Percentiles rank a stretch among this genome's conserved stretches.
These are phyloP conservation scores for Stemphylium lycopersici DNA, from an alignment of 2,329 filamentous ascomycete genomes.

Conservation along the genomic window DNA sequence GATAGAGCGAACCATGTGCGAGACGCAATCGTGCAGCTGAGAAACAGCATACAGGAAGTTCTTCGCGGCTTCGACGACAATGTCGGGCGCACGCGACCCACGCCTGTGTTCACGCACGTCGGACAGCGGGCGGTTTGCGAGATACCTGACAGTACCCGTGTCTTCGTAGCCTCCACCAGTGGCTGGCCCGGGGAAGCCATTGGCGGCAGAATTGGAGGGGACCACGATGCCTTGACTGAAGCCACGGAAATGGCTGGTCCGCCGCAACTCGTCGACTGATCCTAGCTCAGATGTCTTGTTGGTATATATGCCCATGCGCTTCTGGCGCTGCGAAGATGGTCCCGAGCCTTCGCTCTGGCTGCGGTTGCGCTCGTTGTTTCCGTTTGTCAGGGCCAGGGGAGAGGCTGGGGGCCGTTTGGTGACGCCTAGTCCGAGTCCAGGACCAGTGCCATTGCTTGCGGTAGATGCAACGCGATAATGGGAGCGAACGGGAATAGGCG, in stretches of 20 bases:
- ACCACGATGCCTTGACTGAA: constrained; percentile 63
- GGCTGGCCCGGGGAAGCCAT: constrained; percentile 41
- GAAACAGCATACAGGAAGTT: constrained; percentile 62
- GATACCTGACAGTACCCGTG: constrained; percentile 40
- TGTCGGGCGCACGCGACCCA: constrained; percentile 54
- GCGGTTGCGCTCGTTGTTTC: constrained; percentile 67
- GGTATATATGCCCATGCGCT: constrained; percentile 66
- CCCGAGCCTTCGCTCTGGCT: constrained; percentile 67
- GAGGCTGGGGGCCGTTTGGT: constrained; percentile 75
- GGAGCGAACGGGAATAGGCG: constrained; percentile 79
- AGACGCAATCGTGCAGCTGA: constrained; percentile 52
- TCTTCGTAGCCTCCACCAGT: constrained; percentile 45
- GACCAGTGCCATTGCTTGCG: constrained; percentile 56
- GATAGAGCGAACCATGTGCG: constrained; percentile 46
- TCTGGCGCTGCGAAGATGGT: constrained; percentile 58
- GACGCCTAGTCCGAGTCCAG: constrained; percentile 33
- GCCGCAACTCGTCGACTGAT: constrained; percentile 59
- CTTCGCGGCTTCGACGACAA: constrained; percentile 62
- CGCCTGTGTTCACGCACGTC: constrained; percentile 63
- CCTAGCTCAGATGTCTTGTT: constrained; percentile 62
- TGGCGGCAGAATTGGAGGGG: constrained; percentile 30
- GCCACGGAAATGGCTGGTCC: constrained; percentile 62
- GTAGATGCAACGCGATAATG: constrained; percentile 79
- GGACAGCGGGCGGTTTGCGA: constrained; percentile 59
- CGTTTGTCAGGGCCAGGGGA: constrained; percentile 70